A percentile compares a stretch with the other conserved stretches of the same genome.
Conservation (phyloP, 2,329 filamentous ascomycete species). For the Sporothrix globosa region DNA sequence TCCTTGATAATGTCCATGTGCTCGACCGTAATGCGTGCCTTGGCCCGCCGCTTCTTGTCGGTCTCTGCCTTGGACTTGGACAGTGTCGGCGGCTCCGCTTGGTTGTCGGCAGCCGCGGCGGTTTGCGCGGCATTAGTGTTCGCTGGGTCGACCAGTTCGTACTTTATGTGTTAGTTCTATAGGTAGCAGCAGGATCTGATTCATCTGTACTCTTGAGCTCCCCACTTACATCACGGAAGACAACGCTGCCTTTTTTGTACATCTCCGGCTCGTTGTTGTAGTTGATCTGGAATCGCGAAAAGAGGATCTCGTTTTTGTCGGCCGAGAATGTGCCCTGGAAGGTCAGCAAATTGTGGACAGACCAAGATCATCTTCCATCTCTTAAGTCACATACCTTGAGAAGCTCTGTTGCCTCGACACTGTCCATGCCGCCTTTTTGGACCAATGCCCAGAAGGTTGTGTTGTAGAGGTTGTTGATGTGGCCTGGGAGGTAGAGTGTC, state of each 20-base stretch:
- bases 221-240: conserved; percentile 74
- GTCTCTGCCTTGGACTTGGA: conserved; percentile 84
- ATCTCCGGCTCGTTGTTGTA: conserved; percentile 97
- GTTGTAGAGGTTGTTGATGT: conserved; percentile 99
- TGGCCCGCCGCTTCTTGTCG: conserved; percentile 76
- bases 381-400: conserved; percentile 62
- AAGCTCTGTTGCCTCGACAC: conserved; percentile 75
- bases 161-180: conserved; percentile 50
- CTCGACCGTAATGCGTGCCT: conserved; percentile 78
- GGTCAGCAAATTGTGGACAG: not conserved
- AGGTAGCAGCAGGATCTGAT: too few species aligned
- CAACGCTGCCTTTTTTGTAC: conserved; percentile 87
- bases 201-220: not conserved
- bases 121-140: conserved; percentile 52
- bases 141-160: conserved; percentile 67
- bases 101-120: conserved; percentile 52
- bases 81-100: conserved; percentile 58
- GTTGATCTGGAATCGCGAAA: conserved; percentile 85
- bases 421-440: conserved; percentile 63
- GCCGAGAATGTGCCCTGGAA: conserved; percentile 74
- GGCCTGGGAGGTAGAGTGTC: conserved; percentile 56
- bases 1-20: conserved; percentile 95
- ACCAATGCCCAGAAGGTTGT: conserved; percentile 94
- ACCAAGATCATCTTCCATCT: not conserved
- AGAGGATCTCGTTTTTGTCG: conserved; percentile 97